Percentiles rank a stretch among this genome's conserved stretches.
These are phyloP conservation scores for Gonium pectorale DNA, from an alignment of 139 green algal species.

Conservation along the genomic window DNA sequence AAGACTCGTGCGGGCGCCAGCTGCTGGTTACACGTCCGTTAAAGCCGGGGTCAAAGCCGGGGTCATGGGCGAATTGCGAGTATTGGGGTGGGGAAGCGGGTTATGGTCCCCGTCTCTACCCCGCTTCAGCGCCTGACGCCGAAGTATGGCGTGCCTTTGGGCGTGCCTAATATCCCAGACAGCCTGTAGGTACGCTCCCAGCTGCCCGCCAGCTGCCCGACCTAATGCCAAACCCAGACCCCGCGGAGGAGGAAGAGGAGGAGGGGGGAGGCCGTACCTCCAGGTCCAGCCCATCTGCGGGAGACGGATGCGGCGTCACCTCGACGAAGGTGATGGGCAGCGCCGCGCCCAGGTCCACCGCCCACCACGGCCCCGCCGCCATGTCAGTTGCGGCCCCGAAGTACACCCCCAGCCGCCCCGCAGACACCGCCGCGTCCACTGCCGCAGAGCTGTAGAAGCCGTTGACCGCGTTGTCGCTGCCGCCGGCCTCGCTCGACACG, in stretches of 20 bases:
- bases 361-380: conserved; percentile 2
- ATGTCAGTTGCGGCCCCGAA: not conserved
- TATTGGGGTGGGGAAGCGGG: not conserved
- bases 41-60: no score
- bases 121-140: not conserved
- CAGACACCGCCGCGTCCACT: not conserved
- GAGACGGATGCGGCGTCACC: not conserved
- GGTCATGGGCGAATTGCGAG: no score
- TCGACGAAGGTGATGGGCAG: conserved; percentile 3
- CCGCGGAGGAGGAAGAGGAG: no score
- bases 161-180: no score
- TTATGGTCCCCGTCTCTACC: not conserved
- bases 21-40: no score
- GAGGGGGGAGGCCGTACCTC: not conserved
- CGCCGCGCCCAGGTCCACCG: conserved; percentile 14
- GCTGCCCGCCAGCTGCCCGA: no score
- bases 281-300: not conserved
- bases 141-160: no score
- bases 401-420: not conserved
- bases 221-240: no score
- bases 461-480: conserved; percentile 32
- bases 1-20: no score
- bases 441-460: conserved; percentile 21
- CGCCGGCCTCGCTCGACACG: not conserved
- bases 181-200: no score